A percentile compares a stretch with the other conserved stretches of the same genome.
phyloP scores from a whole-genome alignment of 2,329 filamentous ascomycete species.

The Calonectria pseudoreteaudii region DNA sequence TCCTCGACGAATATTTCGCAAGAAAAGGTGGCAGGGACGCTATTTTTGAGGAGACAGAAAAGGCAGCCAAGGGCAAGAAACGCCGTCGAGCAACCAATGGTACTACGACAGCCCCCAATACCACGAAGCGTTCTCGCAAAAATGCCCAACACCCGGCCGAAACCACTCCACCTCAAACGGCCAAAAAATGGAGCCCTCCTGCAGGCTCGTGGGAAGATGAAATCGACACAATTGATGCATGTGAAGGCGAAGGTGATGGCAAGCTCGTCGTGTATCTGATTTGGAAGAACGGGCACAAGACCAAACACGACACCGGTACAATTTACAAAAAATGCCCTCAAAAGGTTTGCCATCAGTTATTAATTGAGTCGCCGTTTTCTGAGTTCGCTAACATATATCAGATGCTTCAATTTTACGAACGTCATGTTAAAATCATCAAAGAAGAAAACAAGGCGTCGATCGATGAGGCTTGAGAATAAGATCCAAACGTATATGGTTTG shows the following conservation, averaged over 20 bases:
- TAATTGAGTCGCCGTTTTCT: neutral
- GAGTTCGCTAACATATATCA: constrained; percentile 41
- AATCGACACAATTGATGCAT: constrained; percentile 77
- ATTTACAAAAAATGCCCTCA: constrained; percentile 84
- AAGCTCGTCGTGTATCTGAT: constrained; percentile 76
- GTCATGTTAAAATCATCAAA: constrained; percentile 66
- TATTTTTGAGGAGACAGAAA: constrained; percentile 64
- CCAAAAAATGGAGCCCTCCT: constrained; percentile 73
- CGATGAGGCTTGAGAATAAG: constrained; percentile 30
- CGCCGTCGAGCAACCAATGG: constrained; percentile 61
- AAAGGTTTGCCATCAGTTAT: constrained; percentile 63
- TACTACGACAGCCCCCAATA: constrained; percentile 47
- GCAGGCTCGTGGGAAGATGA: constrained; percentile 82
- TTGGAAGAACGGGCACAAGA: constrained; percentile 81
- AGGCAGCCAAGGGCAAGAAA: constrained; percentile 67
- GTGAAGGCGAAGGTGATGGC: constrained; percentile 71
- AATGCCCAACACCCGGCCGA: constrained; percentile 63
- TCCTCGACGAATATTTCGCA: constrained; percentile 73
- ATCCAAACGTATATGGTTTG: neutral
- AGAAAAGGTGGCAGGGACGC: constrained; percentile 72
- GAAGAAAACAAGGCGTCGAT: constrained; percentile 44
- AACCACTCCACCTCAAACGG: constrained; percentile 60
- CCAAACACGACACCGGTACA: constrained; percentile 75
- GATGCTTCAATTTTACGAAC: constrained; percentile 72
- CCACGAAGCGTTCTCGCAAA: constrained; percentile 58